Percentiles rank a stretch among this genome's conserved stretches.
Evolutionary conservation across 2,329 filamentous ascomycete species (phyloP).

Genomic region (Phaeosphaeria sp.): DNA sequence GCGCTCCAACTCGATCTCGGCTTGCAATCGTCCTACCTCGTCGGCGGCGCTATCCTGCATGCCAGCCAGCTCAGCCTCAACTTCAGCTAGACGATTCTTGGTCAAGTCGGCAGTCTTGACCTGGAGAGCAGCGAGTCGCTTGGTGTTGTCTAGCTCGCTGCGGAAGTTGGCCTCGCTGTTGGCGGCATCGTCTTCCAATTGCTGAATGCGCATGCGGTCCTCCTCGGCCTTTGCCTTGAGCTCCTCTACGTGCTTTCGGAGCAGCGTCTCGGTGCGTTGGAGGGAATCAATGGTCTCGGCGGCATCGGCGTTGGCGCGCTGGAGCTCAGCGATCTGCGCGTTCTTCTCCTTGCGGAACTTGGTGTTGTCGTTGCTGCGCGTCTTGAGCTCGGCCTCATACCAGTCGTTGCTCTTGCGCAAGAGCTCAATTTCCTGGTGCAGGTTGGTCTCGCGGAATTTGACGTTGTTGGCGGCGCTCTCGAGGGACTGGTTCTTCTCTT

Average conservation of each 20-base stretch:
- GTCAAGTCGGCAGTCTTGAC: slow-evolving; percentile 77
- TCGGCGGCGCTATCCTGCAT: slow-evolving; percentile 72
- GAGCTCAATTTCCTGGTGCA: slow-evolving; percentile 89
- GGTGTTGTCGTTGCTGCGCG: slow-evolving; percentile 82
- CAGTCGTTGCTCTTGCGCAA: slow-evolving; percentile 91
- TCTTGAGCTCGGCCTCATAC: slow-evolving; percentile 90
- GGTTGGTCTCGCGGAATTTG: slow-evolving; percentile 87
- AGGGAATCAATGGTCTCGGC: slow-evolving; percentile 77
- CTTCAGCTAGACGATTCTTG: slow-evolving; percentile 71
- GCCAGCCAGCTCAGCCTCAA: slow-evolving; percentile 69
- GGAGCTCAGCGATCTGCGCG: slow-evolving; percentile 83
- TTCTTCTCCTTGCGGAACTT: slow-evolving; percentile 96
- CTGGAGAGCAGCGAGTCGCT: slow-evolving; percentile 81
- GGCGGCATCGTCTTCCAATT: slow-evolving; percentile 81
- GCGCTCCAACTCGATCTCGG: slow-evolving; percentile 60
- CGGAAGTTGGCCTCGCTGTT: slow-evolving; percentile 85
- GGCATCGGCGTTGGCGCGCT: slow-evolving; percentile 86
- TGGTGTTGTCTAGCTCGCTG: slow-evolving; percentile 81
- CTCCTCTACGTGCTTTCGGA: slow-evolving; percentile 82
- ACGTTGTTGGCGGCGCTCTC: slow-evolving; percentile 80
- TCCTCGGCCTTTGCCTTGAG: slow-evolving; percentile 88
- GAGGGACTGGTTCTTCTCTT: slow-evolving; percentile 82
- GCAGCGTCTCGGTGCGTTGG: slow-evolving; percentile 77
- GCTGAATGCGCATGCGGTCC: slow-evolving; percentile 78
- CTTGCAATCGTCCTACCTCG: slow-evolving; percentile 56